phyloP scores from a whole-genome alignment of 2,329 filamentous ascomycete genomes.

The Mycosphaerelloides madeirae region DNA sequence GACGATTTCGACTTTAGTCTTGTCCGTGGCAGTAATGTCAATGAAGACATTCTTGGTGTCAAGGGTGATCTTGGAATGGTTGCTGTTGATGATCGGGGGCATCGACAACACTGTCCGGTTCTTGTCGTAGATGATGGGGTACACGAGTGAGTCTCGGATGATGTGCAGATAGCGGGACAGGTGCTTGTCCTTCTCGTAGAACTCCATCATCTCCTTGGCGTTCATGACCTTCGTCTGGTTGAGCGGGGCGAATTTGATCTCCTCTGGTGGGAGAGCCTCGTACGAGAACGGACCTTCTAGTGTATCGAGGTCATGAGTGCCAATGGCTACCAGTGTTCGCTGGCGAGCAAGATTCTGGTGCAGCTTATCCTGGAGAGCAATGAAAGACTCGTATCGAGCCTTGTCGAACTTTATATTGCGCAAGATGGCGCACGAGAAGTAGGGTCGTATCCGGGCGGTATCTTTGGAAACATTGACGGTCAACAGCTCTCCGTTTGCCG shows the following conservation, averaged over 20 bases:
- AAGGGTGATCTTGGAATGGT: conserved; percentile 89
- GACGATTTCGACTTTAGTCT: conserved; percentile 93
- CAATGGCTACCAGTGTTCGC: conserved; percentile 90
- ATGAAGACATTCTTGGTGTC: conserved; percentile 93
- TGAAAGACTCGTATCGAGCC: conserved; percentile 94
- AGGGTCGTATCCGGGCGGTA: conserved; percentile 76
- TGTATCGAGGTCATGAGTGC: conserved; percentile 93
- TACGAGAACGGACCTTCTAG: conserved; percentile 94
- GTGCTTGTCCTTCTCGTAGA: conserved; percentile 92
- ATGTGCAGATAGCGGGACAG: conserved; percentile 88
- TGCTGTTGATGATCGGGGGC: conserved; percentile 94
- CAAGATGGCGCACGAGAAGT: conserved; percentile 83
- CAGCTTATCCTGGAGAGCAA: conserved; percentile 93
- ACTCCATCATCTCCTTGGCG: conserved; percentile 82
- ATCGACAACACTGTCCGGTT: conserved; percentile 84
- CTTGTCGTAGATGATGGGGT: conserved; percentile 91
- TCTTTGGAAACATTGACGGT: conserved; percentile 64
- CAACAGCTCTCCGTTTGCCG: conserved; percentile 68
- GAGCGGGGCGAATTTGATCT: conserved; percentile 84
- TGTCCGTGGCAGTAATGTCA: conserved; percentile 92
- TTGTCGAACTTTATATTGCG: conserved; percentile 88
- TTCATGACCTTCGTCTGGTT: conserved; percentile 90
- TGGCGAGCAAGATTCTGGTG: conserved; percentile 94
- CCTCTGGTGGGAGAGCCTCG: conserved; percentile 82
- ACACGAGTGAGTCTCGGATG: conserved; percentile 86